Evolutionary conservation across 2,329 filamentous ascomycete genomes (phyloP).

Genomic region (Stylonectria norvegica): DNA sequence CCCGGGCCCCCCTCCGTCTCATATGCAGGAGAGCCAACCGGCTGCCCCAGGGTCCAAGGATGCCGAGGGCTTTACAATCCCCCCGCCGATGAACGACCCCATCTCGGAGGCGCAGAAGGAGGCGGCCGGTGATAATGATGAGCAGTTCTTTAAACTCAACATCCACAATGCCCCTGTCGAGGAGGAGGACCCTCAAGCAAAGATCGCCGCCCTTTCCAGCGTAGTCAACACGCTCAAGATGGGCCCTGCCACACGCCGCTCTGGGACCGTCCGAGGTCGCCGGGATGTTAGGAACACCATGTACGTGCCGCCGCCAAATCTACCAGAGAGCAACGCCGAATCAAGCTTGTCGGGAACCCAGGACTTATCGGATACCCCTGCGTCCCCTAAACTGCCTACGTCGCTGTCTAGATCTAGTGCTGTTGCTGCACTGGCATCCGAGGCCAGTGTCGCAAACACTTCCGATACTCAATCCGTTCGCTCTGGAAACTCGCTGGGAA

Average conservation of each 20-base stretch:
- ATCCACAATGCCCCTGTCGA: constrained; percentile 75
- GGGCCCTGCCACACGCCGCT: constrained; percentile 63
- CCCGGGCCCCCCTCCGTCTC: constrained; percentile 47
- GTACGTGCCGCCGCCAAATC: constrained; percentile 60
- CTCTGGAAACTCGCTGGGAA: constrained; percentile 76
- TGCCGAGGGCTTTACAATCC: constrained; percentile 73
- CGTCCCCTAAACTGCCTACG: constrained; percentile 20
- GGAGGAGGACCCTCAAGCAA: constrained; percentile 72
- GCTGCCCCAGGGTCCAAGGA: constrained; percentile 54
- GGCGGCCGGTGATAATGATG: constrained; percentile 51
- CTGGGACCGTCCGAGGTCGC: constrained; percentile 78
- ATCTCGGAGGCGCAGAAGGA: constrained; percentile 69
- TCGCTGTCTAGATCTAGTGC: constrained; percentile 37
- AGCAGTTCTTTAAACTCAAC: constrained; percentile 73
- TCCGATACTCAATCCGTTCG: constrained; percentile 91
- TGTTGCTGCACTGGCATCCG: constrained; percentile 57
- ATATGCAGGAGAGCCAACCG: constrained; percentile 36
- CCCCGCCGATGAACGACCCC: constrained; percentile 57
- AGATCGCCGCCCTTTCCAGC: constrained; percentile 69
- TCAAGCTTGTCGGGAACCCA: constrained; percentile 14
- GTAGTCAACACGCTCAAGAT: constrained; percentile 70
- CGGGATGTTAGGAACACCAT: constrained; percentile 91
- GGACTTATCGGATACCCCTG: too few species aligned
- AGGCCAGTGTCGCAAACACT: constrained; percentile 53
- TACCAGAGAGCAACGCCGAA: constrained; percentile 33